Evolutionary conservation across 257 asterid species (phyloP).

Genomic region (Solanum megistacrolobum): DNA sequence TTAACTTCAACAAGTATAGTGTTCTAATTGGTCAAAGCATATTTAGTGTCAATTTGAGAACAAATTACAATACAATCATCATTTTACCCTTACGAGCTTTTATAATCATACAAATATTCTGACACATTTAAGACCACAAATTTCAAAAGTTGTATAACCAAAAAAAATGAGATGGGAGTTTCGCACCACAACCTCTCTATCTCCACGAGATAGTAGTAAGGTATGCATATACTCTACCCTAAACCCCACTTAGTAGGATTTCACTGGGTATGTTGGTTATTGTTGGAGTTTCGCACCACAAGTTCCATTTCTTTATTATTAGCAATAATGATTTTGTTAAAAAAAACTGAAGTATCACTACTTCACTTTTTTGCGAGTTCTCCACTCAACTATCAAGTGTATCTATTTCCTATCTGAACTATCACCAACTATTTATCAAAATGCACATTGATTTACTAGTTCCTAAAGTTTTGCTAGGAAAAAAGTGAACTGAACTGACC

Average conservation of each 20-base stretch:
- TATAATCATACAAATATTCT: not conserved
- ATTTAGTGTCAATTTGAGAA: not conserved
- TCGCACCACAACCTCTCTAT: not conserved
- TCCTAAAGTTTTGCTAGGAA: not conserved
- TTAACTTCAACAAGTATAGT: not conserved
- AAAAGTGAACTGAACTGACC: constrained; percentile 27
- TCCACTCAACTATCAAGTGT: not conserved
- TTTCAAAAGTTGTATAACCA: not conserved
- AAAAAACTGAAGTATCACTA: not conserved
- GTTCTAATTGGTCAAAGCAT: not conserved
- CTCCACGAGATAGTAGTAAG: too few species aligned
- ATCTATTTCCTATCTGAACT: not conserved
- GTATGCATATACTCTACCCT: too few species aligned
- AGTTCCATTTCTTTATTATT: not conserved
- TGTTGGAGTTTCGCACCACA: not conserved
- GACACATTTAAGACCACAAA: not conserved
- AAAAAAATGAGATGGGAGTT: not conserved
- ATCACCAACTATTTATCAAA: not conserved
- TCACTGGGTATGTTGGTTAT: too few species aligned
- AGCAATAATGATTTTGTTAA: not conserved
- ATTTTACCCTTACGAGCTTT: not conserved
- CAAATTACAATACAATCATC: not conserved
- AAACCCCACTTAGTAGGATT: too few species aligned
- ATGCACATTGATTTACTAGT: not conserved
- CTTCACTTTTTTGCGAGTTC: not conserved